phyloP scores from a whole-genome alignment of 345 rosid species.

The Aurinia saxatilis region DNA sequence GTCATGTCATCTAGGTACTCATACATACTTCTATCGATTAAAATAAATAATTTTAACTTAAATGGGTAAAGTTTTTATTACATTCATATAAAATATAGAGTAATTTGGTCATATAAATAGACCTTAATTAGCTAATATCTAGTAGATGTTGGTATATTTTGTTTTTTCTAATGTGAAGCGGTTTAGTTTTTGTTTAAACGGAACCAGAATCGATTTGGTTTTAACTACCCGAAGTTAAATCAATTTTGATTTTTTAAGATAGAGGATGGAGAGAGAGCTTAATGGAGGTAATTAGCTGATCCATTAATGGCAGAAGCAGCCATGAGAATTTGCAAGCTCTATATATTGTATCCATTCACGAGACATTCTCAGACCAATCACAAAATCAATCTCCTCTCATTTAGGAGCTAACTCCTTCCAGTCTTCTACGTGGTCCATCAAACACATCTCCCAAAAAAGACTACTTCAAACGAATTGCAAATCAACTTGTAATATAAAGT shows the following conservation, averaged over 20 bases:
- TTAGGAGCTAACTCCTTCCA: conserved; percentile 75
- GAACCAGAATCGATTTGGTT: neutral
- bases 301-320: conserved; percentile 72
- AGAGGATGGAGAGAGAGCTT: conserved; percentile 61
- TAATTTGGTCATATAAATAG: too few relatives aligned
- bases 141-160: too few relatives aligned
- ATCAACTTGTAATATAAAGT: too few relatives aligned
- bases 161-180: too few relatives aligned
- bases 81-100: too few relatives aligned
- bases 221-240: neutral
- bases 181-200: too few relatives aligned
- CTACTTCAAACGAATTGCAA: conserved; percentile 58
- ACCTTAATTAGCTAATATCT: too few relatives aligned
- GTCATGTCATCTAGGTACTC: too few relatives aligned
- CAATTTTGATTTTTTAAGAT: conserved; percentile 34
- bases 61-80: too few relatives aligned
- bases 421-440: conserved; percentile 69
- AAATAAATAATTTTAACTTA: too few relatives aligned
- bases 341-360: conserved; percentile 65
- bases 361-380: conserved; percentile 81
- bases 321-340: conserved; percentile 51
- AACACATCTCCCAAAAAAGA: conserved; percentile 50
- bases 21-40: too few relatives aligned
- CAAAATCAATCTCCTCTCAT: conserved; percentile 72
- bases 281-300: conserved; percentile 73